Evolutionary conservation across 148 eudicot genomes (phyloP).

Genomic region (Pouteria glomerata): DNA sequence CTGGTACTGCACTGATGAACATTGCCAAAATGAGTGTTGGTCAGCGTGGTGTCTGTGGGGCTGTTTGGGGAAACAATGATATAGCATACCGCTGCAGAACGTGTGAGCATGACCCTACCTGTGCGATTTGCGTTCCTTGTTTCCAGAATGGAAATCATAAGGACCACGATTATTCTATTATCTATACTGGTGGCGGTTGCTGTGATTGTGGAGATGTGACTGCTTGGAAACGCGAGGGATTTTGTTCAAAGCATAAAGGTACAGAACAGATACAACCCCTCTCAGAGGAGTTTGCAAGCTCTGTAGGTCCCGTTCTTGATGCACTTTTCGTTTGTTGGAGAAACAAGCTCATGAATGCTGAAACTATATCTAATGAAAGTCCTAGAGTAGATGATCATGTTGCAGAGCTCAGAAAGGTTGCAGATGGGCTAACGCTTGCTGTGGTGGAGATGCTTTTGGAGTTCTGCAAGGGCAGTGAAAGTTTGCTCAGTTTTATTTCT

Average conservation of each 20-base stretch:
- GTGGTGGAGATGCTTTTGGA: conserved; percentile 72
- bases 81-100: conserved; percentile 91
- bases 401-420: conserved; percentile 29
- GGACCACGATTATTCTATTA: conserved; percentile 89
- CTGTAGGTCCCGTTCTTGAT: conserved; percentile 77
- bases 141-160: conserved; percentile 89
- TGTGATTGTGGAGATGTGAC: conserved; percentile 99
- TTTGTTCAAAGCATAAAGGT: conserved; percentile 96
- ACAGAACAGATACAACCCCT: conserved; percentile 91
- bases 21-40: conserved; percentile 49
- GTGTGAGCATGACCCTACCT: conserved; percentile 97
- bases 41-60: conserved; percentile 92
- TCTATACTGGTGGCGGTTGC: conserved; percentile 95
- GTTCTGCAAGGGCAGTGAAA: conserved; percentile 79
- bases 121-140: conserved; percentile 99
- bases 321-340: conserved; percentile 56
- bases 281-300: conserved; percentile 48
- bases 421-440: conserved; percentile 49
- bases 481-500: conserved; percentile 83
- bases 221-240: conserved; percentile 97
- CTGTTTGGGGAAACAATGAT: conserved; percentile 95
- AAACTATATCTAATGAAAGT: conserved; percentile 26
- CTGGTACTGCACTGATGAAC: conserved; percentile 38
- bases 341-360: conserved; percentile 39
- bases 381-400: conserved; percentile 27